phyloP scores from a whole-genome alignment of 2,329 filamentous ascomycete species.

The Tolypocladium tundrense region DNA sequence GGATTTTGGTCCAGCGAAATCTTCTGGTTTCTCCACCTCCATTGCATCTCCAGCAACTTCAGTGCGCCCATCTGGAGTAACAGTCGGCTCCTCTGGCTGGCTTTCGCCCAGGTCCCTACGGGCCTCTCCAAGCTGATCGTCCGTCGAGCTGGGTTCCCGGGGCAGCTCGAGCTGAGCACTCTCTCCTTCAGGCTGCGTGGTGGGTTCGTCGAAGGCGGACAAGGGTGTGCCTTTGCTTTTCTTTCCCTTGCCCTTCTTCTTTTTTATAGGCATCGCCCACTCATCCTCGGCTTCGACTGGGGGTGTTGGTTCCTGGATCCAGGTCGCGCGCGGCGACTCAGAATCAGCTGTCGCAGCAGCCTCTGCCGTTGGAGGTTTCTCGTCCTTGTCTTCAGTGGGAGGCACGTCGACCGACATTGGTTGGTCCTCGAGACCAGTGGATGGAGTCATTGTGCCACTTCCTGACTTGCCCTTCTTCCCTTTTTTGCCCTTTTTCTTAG shows the following conservation, averaged over 20 bases:
- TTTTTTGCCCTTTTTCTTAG: conserved; percentile 33
- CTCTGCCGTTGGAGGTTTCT: not conserved
- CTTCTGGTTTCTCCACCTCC: not conserved
- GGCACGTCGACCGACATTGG: not conserved
- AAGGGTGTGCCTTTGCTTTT: conserved; percentile 8
- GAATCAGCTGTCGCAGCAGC: not conserved
- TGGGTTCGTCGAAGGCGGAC: not conserved
- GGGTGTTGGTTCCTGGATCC: not conserved
- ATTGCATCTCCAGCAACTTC: not conserved
- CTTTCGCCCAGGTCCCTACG: not conserved
- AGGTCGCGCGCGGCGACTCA: not conserved
- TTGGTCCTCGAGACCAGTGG: not conserved
- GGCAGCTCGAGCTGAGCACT: not conserved
- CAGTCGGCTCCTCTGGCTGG: not conserved
- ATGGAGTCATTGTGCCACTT: conserved; percentile 1
- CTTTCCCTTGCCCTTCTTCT: conserved; percentile 27
- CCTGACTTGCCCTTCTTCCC: conserved; percentile 17
- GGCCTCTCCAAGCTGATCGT: not conserved
- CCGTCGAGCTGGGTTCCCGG: not conserved
- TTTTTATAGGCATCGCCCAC: conserved; percentile 8
- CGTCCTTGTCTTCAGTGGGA: not conserved
- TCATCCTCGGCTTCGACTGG: conserved; percentile 3
- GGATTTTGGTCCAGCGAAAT: not conserved
- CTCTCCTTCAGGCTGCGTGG: not conserved
- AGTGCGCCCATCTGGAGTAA: not conserved